Base-by-base conservation (phyloP, 495 filamentous ascomycete species). In the Trichoderma erinaceum region DNA sequence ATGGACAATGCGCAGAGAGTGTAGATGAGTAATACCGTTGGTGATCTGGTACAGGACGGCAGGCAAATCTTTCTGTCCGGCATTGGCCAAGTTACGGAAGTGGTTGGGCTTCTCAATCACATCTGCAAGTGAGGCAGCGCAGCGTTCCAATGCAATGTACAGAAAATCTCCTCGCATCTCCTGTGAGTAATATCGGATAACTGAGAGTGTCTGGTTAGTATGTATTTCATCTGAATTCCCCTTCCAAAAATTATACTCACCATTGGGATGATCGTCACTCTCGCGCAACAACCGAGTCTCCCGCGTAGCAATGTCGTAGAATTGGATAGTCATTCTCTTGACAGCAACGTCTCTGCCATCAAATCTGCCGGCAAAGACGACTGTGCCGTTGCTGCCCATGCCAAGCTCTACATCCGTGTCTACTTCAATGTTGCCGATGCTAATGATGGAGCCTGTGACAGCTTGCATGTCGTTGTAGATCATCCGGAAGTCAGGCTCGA, bases 81-180 rank as follows among this genome's bases (percentile, higher is more conserved):
- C 77, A 69, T 79, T 79, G 6, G 83, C 83, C 23, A 86, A 76
- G 41, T 81, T 78, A 11, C 75, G 77, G 70, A 80, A 81, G 64
- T 72, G 67, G 21, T 72, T 64, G 0, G 88, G 87, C 69, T 89
- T 89, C 70, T 91, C 87, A 64, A 96, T 85, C 25, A 97, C 86
- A 73, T 99, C 94, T 66, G 91, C 93, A 23, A 99, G 80, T 18
- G 93, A 97, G 5, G 93, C 94, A 5, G 92, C 91, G 74, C 96
- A 99, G n/a, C 96, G 85, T 77, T 99, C 95, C 18, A 99, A 79
- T 0, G 93, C 95, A 73, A 99, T 99, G 74, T 98, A 99, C 27
- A 97, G 83, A 76, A 99, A 99, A n/a, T 89, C 88, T 18, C 88
- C 84, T 11, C 91, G 90, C 71, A 92, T 87, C 73, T 96, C 91